Percentiles rank a stretch among this genome's conserved stretches.
Conservation (phyloP, 179 eudicot species). For the Silene noctiflora region DNA sequence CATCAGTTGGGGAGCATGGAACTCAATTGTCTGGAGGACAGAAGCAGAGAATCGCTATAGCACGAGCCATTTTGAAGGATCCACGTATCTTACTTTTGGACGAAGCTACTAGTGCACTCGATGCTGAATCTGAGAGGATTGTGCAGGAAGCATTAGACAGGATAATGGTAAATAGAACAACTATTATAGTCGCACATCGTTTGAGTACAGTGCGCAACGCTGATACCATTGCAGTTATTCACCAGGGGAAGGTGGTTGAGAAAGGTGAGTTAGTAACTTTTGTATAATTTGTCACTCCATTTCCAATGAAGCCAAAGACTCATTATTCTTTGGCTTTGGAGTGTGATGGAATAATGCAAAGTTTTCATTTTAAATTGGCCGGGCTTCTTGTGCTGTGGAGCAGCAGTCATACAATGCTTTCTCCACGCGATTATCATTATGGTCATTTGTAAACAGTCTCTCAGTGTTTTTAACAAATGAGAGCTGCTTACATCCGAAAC, state of each 20-base stretch:
- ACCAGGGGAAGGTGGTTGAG: conserved; percentile 66
- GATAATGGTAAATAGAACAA: conserved; percentile 69
- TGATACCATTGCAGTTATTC: conserved; percentile 67
- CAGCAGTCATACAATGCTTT: neutral
- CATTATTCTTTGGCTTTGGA: neutral
- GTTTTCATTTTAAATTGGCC: neutral
- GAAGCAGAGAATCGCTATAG: conserved; percentile 75
- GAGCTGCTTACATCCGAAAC: neutral
- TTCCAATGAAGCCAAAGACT: neutral
- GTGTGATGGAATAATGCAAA: neutral
- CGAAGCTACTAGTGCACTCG: conserved; percentile 91
- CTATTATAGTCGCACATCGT: conserved; percentile 76
- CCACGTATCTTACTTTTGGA: conserved; percentile 70
- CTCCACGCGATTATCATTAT: neutral
- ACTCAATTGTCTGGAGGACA: conserved; percentile 74
- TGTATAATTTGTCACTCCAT: neutral
- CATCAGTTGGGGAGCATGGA: conserved; percentile 75
- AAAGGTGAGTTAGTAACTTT: conserved; percentile 41
- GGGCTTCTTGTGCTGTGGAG: neutral
- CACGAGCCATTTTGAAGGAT: conserved; percentile 69
- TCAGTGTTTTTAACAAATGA: neutral
- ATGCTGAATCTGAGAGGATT: conserved; percentile 73
- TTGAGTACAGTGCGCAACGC: conserved; percentile 69
- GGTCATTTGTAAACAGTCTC: neutral
- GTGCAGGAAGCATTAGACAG: conserved; percentile 80